These are phyloP conservation scores for Leccinum rimulosum DNA, from an alignment of 768 basidiomycete genomes.

Conservation along the genomic window DNA sequence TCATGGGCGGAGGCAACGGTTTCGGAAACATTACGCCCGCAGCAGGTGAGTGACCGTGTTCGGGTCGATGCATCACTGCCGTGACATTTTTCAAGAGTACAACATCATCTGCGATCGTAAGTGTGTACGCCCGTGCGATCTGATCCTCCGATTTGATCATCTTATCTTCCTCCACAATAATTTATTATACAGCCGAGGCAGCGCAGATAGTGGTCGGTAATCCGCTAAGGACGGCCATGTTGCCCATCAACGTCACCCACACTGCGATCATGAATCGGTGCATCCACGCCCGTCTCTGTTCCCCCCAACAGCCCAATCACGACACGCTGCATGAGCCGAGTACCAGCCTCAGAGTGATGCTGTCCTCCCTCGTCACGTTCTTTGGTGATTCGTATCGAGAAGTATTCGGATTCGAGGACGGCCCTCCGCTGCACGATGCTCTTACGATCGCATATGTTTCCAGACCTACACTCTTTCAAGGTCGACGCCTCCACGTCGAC, in stretches of 20 bases:
- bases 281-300: constrained; percentile 54
- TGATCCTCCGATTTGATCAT: background rate
- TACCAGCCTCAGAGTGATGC: constrained; percentile 61
- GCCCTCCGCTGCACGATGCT: constrained; percentile 86
- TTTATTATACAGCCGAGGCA: constrained; percentile 59
- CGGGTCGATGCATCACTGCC: background rate
- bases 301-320: constrained; percentile 34
- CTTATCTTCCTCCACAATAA: background rate
- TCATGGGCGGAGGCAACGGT: constrained; percentile 92
- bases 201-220: constrained; percentile 76
- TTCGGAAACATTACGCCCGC: constrained; percentile 77
- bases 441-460: constrained; percentile 78
- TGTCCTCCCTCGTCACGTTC: constrained; percentile 72
- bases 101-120: constrained; percentile 81
- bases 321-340: constrained; percentile 18
- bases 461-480: constrained; percentile 61
- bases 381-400: constrained; percentile 72
- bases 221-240: constrained; percentile 69
- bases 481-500: constrained; percentile 72
- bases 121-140: constrained; percentile 24
- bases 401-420: constrained; percentile 79
- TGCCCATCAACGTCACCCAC: constrained; percentile 90
- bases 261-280: constrained; percentile 67
- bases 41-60: constrained; percentile 45
- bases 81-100: constrained; percentile 50